Evolutionary conservation across 2,329 filamentous ascomycete genomes (phyloP), one percentile per base, ranked within the genome.

Genomic region (Pseudogymnoascus sp.): DNA sequence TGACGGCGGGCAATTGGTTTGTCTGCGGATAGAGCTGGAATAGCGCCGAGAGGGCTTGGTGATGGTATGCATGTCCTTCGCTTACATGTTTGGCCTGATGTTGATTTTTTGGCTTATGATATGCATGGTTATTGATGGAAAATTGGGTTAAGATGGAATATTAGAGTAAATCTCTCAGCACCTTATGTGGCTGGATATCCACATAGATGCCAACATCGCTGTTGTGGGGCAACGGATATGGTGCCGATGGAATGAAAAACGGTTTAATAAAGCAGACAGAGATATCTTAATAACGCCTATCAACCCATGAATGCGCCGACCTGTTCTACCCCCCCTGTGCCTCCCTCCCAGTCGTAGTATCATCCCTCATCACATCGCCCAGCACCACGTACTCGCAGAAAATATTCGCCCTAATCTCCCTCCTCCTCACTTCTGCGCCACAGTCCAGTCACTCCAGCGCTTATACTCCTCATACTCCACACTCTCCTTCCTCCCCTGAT

Each of bases 401-500:
- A 25, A 25, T 25, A 25, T 25, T 25, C 23, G 23, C 54, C 19
- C 6, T n/a, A 21, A 25, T 19, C 51, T n/a, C n/a, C n/a, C 8
- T 2, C 11, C 14, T 2, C 19, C 41, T 62, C 63, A 60, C 37
- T 63, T 64, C 39, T 39, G 63, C 25, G 64, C 68, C 16, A 64
- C 64, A 62, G 87, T 83, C 89, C 91, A 95, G 14, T 87, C 83
- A 73, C 85, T 85, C 90, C 92, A 97, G 69, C 83, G 83, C 79
- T 85, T 87, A 82, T 87, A 98, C 71, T 93, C 90, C 1, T 75
- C 76, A 74, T 90, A 96, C 60, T 77, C 80, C 65, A 95, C 75
- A 64, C 80, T 86, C 63, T 87, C 84, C 79, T 91, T 93, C 77
- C 87, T 86, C 19, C 95, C 95, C 76, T 95, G 90, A 75, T 98